phyloP scores from a whole-genome alignment of 371 early-diverging fungal species.

The Mucor lusitanicus region DNA sequence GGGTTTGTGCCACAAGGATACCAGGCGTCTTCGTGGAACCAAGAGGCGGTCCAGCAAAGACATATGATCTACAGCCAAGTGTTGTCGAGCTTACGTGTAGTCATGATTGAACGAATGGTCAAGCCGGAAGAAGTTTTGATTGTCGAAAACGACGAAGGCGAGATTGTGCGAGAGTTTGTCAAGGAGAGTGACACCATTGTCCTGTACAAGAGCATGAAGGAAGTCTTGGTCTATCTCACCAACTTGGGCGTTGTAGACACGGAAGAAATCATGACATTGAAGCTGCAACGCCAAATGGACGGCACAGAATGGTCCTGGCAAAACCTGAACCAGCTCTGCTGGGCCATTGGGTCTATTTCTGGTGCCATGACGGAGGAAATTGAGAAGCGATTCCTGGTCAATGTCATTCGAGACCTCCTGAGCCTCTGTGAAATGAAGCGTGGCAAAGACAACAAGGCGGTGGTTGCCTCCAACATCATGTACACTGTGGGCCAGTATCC shows the following conservation, averaged over 20 bases:
- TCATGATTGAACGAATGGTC: conserved; percentile 97
- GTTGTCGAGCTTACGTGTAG: conserved; percentile 81
- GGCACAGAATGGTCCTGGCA: conserved; percentile 95
- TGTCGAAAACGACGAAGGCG: conserved; percentile 99
- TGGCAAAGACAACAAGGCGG: conserved; percentile 99
- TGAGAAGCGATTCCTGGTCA: conserved; percentile 97
- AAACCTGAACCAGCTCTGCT: conserved; percentile 97
- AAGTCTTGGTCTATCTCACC: conserved; percentile 95
- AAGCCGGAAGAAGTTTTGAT: conserved; percentile 97
- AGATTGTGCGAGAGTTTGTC: conserved; percentile 97
- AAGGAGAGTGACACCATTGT: conserved; percentile 99
- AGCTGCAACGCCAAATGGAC: conserved; percentile 91
- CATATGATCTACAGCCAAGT: conserved; percentile 75
- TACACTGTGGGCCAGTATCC: conserved; percentile 99
- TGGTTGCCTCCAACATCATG: conserved; percentile 99
- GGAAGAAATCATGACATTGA: conserved; percentile 91
- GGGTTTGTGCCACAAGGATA: conserved; percentile 3
- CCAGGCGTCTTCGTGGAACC: conserved; percentile 35
- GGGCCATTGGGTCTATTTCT: conserved; percentile 99
- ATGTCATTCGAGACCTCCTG: conserved; percentile 96
- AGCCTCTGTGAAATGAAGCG: conserved; percentile 92
- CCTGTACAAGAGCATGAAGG: conserved; percentile 98
- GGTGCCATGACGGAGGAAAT: conserved; percentile 96
- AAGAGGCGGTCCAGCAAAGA: conserved; percentile 17
- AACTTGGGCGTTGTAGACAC: conserved; percentile 93